Base-by-base conservation (phyloP, 108 stramenopile species). In the Nitzschia palea region DNA sequence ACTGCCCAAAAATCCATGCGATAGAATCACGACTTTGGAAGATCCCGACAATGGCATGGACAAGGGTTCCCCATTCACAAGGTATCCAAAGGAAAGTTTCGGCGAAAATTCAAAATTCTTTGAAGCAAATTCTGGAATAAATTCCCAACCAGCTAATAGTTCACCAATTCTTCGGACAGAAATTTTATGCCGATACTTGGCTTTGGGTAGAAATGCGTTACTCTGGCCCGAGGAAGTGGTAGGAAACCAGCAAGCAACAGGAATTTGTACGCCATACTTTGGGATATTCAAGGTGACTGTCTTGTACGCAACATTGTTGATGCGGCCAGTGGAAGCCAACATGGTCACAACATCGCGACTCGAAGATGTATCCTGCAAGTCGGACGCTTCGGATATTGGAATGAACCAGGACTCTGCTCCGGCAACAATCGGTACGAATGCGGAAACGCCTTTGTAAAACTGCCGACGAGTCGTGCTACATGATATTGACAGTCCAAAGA, bases 131-230 rank as follows among this genome's bases (percentile, higher is more conserved):
- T 73, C 60, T 3, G 89, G 86, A 42, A 88, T 88, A 47, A 90
- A 87, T 52, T 82, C 78, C 85, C 84, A 87, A 0, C 76, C 76
- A 3, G 85, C 89, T 18, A 91, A 58, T 20, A 82, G 50, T 62
- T 82, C 70, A 14, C 85, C 89, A 58, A 91, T 88, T 29, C 81
- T 71, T 36, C 71, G 56, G 5, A 91, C 79, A 1, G 89, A 91
- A 47, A 91, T 91, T 10, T 81, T 71, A 68, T 91, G 84, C 2
- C 63, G 22, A 57, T 91, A 91, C 18, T 53, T 33, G 20, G 70
- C 68, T 18, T 52, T 28, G 27, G 36, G 6, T n/a, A 14, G 15
- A 1, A 31, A 42, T 0, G 52, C 31, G 33, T n/a, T 35, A 23
- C 17, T 10, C 4, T 4, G 4, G 30, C 17, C 42, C 4, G 53